Evolutionary conservation across 768 basidiomycete species (phyloP), one percentile per base, ranked within the genome.

Genomic region (Mycena sanguinolenta): DNA sequence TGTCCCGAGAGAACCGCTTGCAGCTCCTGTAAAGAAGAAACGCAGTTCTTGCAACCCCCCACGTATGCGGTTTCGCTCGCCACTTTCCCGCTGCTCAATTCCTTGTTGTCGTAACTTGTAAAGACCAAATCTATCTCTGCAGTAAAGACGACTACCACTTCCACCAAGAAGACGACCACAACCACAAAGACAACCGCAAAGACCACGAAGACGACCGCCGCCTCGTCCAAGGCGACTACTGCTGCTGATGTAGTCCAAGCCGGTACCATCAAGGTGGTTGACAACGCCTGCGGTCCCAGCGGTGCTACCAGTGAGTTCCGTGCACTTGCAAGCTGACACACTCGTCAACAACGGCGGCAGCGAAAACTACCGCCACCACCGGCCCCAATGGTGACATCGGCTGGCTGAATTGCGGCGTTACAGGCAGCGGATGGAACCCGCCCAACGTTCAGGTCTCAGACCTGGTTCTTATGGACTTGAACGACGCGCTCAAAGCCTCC

Each of bases 381-480:
- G 93, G 93, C 21, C 92, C 92, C 21, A 93, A 93, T 75, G 92
- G 92, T n/a, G 78, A 84, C 75, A 89, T 93, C 57, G 83, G 88
- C 63, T 95, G 91, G 88, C 79, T 95, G 73, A 94, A 93, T 82
- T 96, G 95, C 75, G 94, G 93, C 50, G 78, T 96, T 63, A 82
- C 86, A 52, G 76, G 67, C 30, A 44, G 67, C 59, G 8, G 4
- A n/a, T n/a, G n/a, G n/a, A n/a, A 80, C 57, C 94, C 95, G 21
- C 93, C 94, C 19, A 77, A 79, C 65, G 80, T 96, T 65, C 78
- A 78, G 10, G 74, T 93, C 13, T 61, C 83, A 44, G 85, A 92
- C 63, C 77, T 93, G 53, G 77, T 88, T 59, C 80, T 81, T 36
- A 82, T 82, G 44, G 79, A 87, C 30, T 79, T 93, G 27, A 76